A percentile compares a stretch with the other conserved stretches of the same genome.
Evolutionary conservation across 495 filamentous ascomycete genomes (phyloP).

Genomic region (Melanomma pulvis-pyrius): DNA sequence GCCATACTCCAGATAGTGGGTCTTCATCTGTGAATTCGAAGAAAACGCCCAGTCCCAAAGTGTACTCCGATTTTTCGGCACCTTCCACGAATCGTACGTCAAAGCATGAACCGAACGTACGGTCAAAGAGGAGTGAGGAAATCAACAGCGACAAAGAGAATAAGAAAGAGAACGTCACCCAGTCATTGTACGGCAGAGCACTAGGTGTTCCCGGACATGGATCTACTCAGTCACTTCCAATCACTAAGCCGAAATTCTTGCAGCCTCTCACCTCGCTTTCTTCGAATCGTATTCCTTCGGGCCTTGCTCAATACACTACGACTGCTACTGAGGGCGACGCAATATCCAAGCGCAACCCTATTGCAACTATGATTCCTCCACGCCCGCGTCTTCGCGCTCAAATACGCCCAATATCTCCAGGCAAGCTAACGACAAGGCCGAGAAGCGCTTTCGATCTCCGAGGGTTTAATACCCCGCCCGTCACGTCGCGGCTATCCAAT

Average conservation of each 20-base stretch:
- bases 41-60: slow-evolving; percentile 7
- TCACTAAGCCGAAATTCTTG: slow-evolving; percentile 1
- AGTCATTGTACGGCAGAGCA: background rate
- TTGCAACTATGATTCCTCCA: background rate
- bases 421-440: slow-evolving; percentile 15
- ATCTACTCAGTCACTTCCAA: background rate
- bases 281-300: slow-evolving; percentile 7
- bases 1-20: slow-evolving; percentile 4
- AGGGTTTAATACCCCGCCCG: slow-evolving; percentile 4
- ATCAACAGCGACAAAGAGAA: slow-evolving; percentile 3
- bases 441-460: slow-evolving; percentile 43
- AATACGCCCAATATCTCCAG: slow-evolving; percentile 2
- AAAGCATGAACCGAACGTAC: slow-evolving; percentile 5
- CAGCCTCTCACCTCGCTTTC: background rate
- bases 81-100: slow-evolving; percentile 2
- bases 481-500: background rate
- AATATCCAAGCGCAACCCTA: background rate
- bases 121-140: background rate
- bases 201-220: background rate
- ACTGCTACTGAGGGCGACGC: slow-evolving; percentile 3
- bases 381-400: background rate
- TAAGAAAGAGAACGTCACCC: slow-evolving; percentile 12
- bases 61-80: slow-evolving; percentile 28
- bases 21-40: slow-evolving; percentile 12
- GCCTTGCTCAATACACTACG: slow-evolving; percentile 18